phyloP scores from a whole-genome alignment of 768 basidiomycete genomes.

The Lyophyllum shimeji region DNA sequence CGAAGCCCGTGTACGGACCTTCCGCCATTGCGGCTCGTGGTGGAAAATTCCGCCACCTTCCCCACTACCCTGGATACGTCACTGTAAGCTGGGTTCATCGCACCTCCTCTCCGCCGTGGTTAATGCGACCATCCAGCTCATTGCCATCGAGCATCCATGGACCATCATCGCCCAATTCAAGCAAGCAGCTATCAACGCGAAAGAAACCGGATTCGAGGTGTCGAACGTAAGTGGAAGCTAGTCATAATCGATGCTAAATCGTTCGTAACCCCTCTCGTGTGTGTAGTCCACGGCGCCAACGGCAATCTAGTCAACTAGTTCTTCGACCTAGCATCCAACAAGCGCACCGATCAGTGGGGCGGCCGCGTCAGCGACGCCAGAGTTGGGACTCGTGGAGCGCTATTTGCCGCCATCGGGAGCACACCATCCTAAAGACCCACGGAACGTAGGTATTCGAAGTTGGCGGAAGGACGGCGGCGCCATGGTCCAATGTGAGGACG shows the following conservation, averaged over 20 bases:
- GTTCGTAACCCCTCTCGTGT: not conserved
- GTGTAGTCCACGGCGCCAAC: constrained; percentile 40
- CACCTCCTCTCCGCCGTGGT: not conserved
- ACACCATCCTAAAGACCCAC: too few relatives aligned
- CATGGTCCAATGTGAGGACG: too few relatives aligned
- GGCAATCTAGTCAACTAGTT: constrained; percentile 52
- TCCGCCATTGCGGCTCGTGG: constrained; percentile 43
- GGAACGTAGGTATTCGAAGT: too few relatives aligned
- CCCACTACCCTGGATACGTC: constrained; percentile 37
- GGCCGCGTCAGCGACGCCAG: constrained; percentile 46
- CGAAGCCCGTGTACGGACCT: constrained; percentile 43
- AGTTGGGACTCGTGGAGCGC: too few relatives aligned
- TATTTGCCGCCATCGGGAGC: too few relatives aligned
- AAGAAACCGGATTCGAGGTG: constrained; percentile 58
- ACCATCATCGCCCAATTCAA: constrained; percentile 37
- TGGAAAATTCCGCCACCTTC: constrained; percentile 38
- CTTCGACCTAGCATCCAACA: constrained; percentile 46
- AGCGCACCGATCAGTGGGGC: constrained; percentile 59
- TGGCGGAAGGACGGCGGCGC: too few relatives aligned
- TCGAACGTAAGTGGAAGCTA: constrained; percentile 37
- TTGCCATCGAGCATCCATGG: constrained; percentile 40
- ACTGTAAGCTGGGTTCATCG: constrained; percentile 26
- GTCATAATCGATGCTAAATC: too few relatives aligned
- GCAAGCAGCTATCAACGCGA: constrained; percentile 46
- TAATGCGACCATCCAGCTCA: constrained; percentile 28